Evolutionary conservation across 1,284 basidiomycete species (phyloP), one percentile per base, ranked within the genome.

Genomic region (Prillingera fragicola): DNA sequence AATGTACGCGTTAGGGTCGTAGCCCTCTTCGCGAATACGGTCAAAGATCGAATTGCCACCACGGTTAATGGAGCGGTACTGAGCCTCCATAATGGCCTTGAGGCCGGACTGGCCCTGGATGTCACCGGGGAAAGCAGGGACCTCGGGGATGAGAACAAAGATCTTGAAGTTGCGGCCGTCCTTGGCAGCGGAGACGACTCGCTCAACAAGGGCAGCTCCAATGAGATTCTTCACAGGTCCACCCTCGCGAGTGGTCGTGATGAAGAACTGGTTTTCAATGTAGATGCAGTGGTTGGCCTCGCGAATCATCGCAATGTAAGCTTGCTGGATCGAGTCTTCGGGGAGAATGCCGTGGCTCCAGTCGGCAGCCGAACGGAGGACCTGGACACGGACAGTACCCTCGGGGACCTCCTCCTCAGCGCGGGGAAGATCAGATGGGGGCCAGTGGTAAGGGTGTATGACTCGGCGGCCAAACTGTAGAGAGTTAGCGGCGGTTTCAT

Each of bases 181-280:
- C 40, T 67, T 61, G 0, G 82, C 86, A 6, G 92, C 91, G n/a
- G 76, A 76, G 15, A 90, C 59, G 63, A 96, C 87, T 2, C 92
- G 78, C 54, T 87, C 78, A 0, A 85, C 85, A 10, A 97, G 70
- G 0, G 92, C 90, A 17, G 74, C 74, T 0, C 65, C 92, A 43
- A 96, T 87, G 55, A 75, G 73, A 63, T 97, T 96, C 69, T 80
- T 80, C 31, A 92, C 79, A 0, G 79, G 80, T 1, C 81, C 78
- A 9, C 56, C 52, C 17, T 73, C 59, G 25, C 73, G 75, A 1
- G 85, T 88, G 35, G 77, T 77, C 2, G 88, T 86, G 61, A 94
- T 87, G 65, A 85, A 94, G 74, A 92, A 94, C 66, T 94, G 89
- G 60, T 95, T 94, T 73, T 94, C 87, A 52, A 94, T 92, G 67